Base-by-base conservation (phyloP, 2,329 filamentous ascomycete species). In the Sclerotinia borealis region DNA sequence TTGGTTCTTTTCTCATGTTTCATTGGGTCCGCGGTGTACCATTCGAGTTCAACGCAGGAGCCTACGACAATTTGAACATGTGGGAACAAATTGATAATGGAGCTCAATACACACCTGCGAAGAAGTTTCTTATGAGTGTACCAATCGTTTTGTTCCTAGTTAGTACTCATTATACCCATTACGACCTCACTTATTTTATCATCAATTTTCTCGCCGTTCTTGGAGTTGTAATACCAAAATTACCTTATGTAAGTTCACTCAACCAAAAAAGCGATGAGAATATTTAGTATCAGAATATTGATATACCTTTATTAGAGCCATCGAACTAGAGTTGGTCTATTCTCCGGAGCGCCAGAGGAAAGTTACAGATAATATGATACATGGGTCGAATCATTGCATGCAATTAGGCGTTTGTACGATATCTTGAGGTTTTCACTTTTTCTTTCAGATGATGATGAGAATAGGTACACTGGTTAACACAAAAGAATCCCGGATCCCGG, bases 31-130 rank as follows among this genome's bases (percentile, higher is more conserved):
- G 93, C 75, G 95, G 95, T 71, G 92, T 98, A 52, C 95, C 95
- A 7, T 99, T 99, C 75, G 95, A 99, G 77, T 99, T 99, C 84
- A 99, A 99, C 76, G 89, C 91, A 63, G 95, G 95, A 65, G 95
- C 95, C 71, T 99, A 98, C 78, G 95, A 99, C 82, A 98, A 99
- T 77, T 84, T 99, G 74, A 99, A 98, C 80, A 98, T 99, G 95
- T 99, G 95, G 95, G 95, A 99, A 81, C 95, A 99, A 80, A 99
- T 99, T 76, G 95, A 99, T 81, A 96, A 98, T 73, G 95, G 95
- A 52, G 95, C 95, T 72, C 95, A 99, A 77, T 99, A 98, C 80
- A 99, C 95, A 0, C 95, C 95, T 4, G 91, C 95, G 69, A 99
- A 99, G 83, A 99, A 99, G 78, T 99, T 99, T 74, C 82, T 99